Conservation (phyloP, 495 filamentous ascomycete genomes). For the Bacidia gigantensis region DNA sequence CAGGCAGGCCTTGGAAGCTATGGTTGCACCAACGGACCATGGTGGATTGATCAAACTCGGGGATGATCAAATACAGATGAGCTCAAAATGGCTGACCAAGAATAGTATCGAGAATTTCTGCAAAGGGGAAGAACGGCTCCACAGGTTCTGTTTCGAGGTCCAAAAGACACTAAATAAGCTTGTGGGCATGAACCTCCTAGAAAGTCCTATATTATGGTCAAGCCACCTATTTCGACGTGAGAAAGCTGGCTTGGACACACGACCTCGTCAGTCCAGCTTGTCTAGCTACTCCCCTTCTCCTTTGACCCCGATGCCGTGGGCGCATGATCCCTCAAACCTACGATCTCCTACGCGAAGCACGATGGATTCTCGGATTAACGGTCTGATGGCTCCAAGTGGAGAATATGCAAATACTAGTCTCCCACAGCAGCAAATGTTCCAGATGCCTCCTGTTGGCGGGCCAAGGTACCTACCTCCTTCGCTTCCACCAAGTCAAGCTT, state of each 20-base stretch:
- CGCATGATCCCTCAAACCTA: not conserved
- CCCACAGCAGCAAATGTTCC: not conserved
- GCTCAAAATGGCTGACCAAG: constrained; percentile 68
- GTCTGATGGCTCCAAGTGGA: not conserved
- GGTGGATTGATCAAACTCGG: constrained; percentile 88
- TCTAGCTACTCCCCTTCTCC: not conserved
- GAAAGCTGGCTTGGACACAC: constrained; percentile 59
- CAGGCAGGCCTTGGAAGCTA: constrained; percentile 72
- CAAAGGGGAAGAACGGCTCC: constrained; percentile 87
- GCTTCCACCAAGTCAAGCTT: constrained; percentile 1
- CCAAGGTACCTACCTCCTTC: not conserved
- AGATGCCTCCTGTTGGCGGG: not conserved
- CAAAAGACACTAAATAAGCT: constrained; percentile 77
- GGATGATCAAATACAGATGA: constrained; percentile 88
- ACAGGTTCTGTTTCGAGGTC: constrained; percentile 84
- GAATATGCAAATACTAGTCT: not conserved
- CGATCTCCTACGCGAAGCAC: not conserved
- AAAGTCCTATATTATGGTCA: constrained; percentile 83
- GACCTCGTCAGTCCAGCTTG: constrained; percentile 21
- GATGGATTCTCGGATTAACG: not conserved
- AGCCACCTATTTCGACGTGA: constrained; percentile 79
- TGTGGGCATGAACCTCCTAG: constrained; percentile 71
- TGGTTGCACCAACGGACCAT: constrained; percentile 70
- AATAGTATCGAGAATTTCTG: constrained; percentile 86
- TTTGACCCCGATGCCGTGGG: not conserved